Conservation (phyloP, 805 yeast species). For the Myxozyma sirexii region DNA sequence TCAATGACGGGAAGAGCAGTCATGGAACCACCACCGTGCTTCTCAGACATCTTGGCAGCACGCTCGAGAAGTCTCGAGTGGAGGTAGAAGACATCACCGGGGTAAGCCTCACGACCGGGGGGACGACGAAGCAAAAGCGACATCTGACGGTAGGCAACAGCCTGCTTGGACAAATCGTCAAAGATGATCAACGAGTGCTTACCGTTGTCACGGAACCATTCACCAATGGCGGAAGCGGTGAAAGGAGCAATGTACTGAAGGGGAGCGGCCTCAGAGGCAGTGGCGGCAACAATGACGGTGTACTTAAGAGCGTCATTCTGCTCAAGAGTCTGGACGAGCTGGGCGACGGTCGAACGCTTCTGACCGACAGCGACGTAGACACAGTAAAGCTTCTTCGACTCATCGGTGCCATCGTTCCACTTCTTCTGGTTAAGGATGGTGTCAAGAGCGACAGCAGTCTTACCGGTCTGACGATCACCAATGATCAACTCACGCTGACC, state of each 20-base stretch:
- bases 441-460: slow-evolving; percentile 98
- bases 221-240: slow-evolving; percentile 99
- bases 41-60: slow-evolving; percentile 95
- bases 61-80: slow-evolving; percentile 94
- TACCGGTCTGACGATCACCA: slow-evolving; percentile 99
- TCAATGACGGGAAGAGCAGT: slow-evolving; percentile 96
- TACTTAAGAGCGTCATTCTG: slow-evolving; percentile 97
- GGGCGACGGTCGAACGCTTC: slow-evolving; percentile 99
- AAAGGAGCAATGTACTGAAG: slow-evolving; percentile 99
- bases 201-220: slow-evolving; percentile 99
- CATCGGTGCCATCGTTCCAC: slow-evolving; percentile 95
- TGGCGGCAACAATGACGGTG: slow-evolving; percentile 97
- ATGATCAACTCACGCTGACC: slow-evolving; percentile 99
- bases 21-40: slow-evolving; percentile 89
- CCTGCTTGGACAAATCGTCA: slow-evolving; percentile 99
- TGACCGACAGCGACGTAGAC: slow-evolving; percentile 99
- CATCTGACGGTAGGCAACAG: slow-evolving; percentile 99
- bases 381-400: slow-evolving; percentile 98
- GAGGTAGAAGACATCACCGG: slow-evolving; percentile 95
- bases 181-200: slow-evolving; percentile 94
- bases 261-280: slow-evolving; percentile 99
- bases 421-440: slow-evolving; percentile 98
- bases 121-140: slow-evolving; percentile 96
- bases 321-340: slow-evolving; percentile 98
- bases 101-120: slow-evolving; percentile 96